A percentile compares a stretch with the other conserved stretches of the same genome.
phyloP scores from a whole-genome alignment of 78 protist genomes.

The Chrysochromulina tobinii region DNA sequence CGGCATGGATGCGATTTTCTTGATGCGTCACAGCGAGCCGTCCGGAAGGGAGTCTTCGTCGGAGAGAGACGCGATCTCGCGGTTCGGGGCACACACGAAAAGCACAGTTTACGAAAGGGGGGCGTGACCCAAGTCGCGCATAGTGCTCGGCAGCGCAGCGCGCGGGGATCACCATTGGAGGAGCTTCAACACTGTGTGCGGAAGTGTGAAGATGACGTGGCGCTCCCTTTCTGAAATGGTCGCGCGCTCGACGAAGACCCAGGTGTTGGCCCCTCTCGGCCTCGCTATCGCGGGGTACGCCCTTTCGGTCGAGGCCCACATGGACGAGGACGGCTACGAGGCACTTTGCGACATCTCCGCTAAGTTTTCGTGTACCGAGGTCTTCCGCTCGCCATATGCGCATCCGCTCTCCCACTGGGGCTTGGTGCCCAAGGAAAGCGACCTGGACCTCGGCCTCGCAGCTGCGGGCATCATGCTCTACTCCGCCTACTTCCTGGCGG shows the following conservation, averaged over 20 bases:
- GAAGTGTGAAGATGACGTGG: no score
- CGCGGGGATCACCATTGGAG: no score
- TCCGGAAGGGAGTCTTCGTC: no score
- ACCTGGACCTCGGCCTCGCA: conserved; percentile 16
- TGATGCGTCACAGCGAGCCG: no score
- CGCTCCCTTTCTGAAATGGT: no score
- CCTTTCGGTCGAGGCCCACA: not conserved
- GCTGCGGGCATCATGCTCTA: not conserved
- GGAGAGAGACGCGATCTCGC: no score
- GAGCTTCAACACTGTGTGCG: no score
- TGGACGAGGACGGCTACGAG: not conserved
- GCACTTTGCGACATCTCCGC: not conserved
- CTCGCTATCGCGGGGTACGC: not conserved
- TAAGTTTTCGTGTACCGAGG: conserved; percentile 5
- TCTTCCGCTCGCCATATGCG: not conserved
- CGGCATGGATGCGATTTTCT: no score
- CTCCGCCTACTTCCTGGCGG: not conserved
- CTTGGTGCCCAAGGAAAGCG: not conserved
- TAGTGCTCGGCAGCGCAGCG: no score
- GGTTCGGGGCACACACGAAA: no score
- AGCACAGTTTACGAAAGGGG: no score
- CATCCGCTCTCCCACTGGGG: conserved; percentile 39
- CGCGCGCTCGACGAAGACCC: not conserved
- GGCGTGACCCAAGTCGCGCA: no score
- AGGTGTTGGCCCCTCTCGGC: not conserved